phyloP scores from a whole-genome alignment of 306 rosid genomes.

The Arachis stenosperma region DNA sequence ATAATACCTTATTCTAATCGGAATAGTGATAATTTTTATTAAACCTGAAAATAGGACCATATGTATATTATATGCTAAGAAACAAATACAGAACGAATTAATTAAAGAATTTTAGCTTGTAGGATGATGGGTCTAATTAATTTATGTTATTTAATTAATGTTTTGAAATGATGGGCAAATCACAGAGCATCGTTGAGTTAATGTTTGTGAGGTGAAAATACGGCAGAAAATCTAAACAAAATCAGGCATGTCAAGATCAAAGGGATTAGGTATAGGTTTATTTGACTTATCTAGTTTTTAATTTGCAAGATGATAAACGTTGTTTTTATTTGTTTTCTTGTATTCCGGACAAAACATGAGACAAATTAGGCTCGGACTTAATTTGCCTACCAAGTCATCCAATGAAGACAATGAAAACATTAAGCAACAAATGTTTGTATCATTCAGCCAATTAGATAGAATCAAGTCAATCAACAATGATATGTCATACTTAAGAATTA shows the following conservation, averaged over 20 bases:
- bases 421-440: constrained; percentile 21
- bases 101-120: not conserved
- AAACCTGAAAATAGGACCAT: not conserved
- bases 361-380: constrained; percentile 19
- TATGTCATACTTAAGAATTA: constrained; percentile 12
- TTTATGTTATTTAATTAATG: constrained; percentile 32
- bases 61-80: not conserved
- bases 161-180: constrained; percentile 43
- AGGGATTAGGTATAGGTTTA: constrained; percentile 44
- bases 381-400: constrained; percentile 24
- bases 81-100: constrained; percentile 5
- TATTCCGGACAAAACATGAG: constrained; percentile 23
- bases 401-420: constrained; percentile 27
- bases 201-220: constrained; percentile 21
- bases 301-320: constrained; percentile 11
- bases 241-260: constrained; percentile 39
- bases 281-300: constrained; percentile 18
- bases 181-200: constrained; percentile 47
- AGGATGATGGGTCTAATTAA: constrained; percentile 18
- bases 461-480: not conserved
- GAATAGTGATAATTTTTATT: not conserved
- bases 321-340: constrained; percentile 20
- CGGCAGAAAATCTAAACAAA: constrained; percentile 26
- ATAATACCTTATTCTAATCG: not conserved
- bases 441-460: not conserved